Evolutionary conservation across 192 early-diverging fungal genomes (phyloP).

Genomic region (Coemansia sp.): DNA sequence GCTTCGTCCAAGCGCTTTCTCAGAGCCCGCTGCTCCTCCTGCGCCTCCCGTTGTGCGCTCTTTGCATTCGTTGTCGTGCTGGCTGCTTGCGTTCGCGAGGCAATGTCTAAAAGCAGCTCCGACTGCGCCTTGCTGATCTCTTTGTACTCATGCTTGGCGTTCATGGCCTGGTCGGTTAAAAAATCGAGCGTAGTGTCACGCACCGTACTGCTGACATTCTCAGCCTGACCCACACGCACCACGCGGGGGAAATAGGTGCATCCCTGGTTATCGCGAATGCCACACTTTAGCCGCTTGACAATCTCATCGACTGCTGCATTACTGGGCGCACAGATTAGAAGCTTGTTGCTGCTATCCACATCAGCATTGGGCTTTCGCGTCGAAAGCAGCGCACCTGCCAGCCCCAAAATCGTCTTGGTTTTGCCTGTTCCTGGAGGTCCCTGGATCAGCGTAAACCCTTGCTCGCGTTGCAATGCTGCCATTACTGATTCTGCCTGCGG

Average conservation of each 20-base stretch:
- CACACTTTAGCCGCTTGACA: constrained; percentile 76
- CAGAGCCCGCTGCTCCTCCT: constrained; percentile 12
- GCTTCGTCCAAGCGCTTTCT: constrained; percentile 19
- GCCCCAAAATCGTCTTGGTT: constrained; percentile 86
- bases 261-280: constrained; percentile 61
- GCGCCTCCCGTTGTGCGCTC: constrained; percentile 10
- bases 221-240: constrained; percentile 78
- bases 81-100: constrained; percentile 7
- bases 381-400: constrained; percentile 67
- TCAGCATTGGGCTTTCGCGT: not conserved
- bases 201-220: constrained; percentile 70
- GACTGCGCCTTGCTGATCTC: constrained; percentile 26
- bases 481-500: constrained; percentile 87
- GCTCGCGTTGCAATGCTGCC: constrained; percentile 57
- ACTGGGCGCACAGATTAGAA: constrained; percentile 92
- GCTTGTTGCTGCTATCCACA: constrained; percentile 40
- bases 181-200: constrained; percentile 72
- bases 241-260: constrained; percentile 62
- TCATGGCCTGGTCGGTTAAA: constrained; percentile 63
- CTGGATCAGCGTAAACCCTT: constrained; percentile 89
- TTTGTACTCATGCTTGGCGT: constrained; percentile 8
- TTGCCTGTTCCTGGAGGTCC: constrained; percentile 73
- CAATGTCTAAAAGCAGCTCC: constrained; percentile 22
- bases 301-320: constrained; percentile 98
- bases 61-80: constrained; percentile 12